These are phyloP conservation scores for Solanum gracilifrons DNA, from an alignment of 257 asterid genomes.

Conservation along the genomic window DNA sequence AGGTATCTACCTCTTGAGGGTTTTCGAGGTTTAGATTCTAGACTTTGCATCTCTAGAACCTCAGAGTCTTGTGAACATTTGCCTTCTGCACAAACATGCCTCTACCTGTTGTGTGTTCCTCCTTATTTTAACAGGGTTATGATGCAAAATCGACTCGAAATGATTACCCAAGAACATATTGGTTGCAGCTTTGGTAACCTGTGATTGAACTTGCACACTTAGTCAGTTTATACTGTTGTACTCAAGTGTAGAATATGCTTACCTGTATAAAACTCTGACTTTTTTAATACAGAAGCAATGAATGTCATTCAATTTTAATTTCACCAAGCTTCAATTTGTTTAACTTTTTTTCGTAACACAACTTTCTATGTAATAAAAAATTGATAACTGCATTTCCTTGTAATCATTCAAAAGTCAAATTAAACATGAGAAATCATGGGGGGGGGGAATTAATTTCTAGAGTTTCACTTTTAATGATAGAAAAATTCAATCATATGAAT, in stretches of 20 bases:
- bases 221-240: background rate
- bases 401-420: background rate
- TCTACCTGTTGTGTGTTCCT: constrained; percentile 67
- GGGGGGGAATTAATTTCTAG: too few species aligned
- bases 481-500: background rate
- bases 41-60: constrained; percentile 46
- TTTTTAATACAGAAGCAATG: too few species aligned
- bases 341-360: too few species aligned
- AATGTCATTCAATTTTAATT: too few species aligned
- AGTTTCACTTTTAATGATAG: too few species aligned
- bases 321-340: too few species aligned
- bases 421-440: background rate
- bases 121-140: constrained; percentile 32
- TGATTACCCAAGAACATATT: constrained; percentile 80
- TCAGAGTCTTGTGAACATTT: constrained; percentile 43
- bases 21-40: constrained; percentile 70
- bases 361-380: background rate
- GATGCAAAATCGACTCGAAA: constrained; percentile 41
- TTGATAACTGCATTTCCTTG: background rate
- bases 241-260: too few species aligned
- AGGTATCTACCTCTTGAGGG: constrained; percentile 78
- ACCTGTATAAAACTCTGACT: too few species aligned
- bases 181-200: constrained; percentile 84
- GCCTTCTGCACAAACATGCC: constrained; percentile 90
- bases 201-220: background rate